A percentile compares a stretch with the other conserved stretches of the same genome.
Conservation (phyloP, 2,329 filamentous ascomycete genomes). For the Microcyclospora tardicrescens region DNA sequence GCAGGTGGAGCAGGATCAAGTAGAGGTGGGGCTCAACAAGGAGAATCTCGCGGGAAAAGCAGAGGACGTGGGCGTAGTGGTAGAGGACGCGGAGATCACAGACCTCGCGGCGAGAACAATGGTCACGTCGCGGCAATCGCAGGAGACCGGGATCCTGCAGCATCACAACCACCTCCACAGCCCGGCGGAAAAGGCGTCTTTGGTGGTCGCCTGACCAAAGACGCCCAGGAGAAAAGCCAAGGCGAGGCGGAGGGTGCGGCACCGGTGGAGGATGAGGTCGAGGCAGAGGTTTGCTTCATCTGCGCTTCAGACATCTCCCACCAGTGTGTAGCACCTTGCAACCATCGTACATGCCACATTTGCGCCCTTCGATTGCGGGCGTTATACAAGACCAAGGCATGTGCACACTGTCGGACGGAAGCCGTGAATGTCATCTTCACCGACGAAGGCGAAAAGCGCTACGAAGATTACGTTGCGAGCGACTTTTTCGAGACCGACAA, state of each 20-base stretch:
- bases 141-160: slow-evolving; percentile 12
- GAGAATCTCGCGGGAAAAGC: slow-evolving; percentile 8
- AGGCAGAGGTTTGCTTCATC: slow-evolving; percentile 85
- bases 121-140: slow-evolving; percentile 10
- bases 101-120: slow-evolving; percentile 22
- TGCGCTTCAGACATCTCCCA: slow-evolving; percentile 85
- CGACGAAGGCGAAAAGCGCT: slow-evolving; percentile 67
- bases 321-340: slow-evolving; percentile 81
- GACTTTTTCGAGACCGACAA: slow-evolving; percentile 71
- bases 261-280: slow-evolving; percentile 11
- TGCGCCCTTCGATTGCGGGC: slow-evolving; percentile 84
- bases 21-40: no score
- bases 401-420: slow-evolving; percentile 82
- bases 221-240: slow-evolving; percentile 26
- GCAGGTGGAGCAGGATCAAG: no score
- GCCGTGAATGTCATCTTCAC: slow-evolving; percentile 83
- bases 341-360: slow-evolving; percentile 93
- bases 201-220: slow-evolving; percentile 36
- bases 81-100: slow-evolving; percentile 23
- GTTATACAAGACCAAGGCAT: slow-evolving; percentile 90
- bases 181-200: slow-evolving; percentile 26
- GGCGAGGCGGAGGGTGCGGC: slow-evolving; percentile 13
- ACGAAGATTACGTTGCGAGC: slow-evolving; percentile 61
- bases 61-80: slow-evolving; percentile 21
- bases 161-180: slow-evolving; percentile 25